A percentile compares a stretch with the other conserved stretches of the same genome.
phyloP scores from a whole-genome alignment of 2,329 filamentous ascomycete genomes.

The Balansia obtecta region DNA sequence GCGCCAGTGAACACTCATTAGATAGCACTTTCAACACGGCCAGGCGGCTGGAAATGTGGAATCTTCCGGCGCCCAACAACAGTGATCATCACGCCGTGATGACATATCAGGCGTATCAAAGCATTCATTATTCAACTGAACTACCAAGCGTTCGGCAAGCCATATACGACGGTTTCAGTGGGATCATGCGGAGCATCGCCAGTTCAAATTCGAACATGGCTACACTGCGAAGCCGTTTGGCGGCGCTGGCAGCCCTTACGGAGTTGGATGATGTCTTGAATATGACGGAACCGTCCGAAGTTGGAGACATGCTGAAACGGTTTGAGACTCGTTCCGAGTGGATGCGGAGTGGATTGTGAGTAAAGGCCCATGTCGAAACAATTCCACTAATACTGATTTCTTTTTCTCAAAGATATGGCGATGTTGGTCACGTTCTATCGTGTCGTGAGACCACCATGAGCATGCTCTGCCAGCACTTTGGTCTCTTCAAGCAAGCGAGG shows the following conservation, averaged over 20 bases:
- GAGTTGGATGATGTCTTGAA: slow-evolving; percentile 72
- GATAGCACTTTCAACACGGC: slow-evolving; percentile 71
- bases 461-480: slow-evolving; percentile 58
- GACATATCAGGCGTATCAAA: slow-evolving; percentile 72
- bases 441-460: slow-evolving; percentile 75
- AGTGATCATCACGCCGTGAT: slow-evolving; percentile 52
- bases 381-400: slow-evolving; percentile 6
- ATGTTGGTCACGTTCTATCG: slow-evolving; percentile 69
- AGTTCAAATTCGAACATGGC: slow-evolving; percentile 35
- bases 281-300: slow-evolving; percentile 42
- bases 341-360: slow-evolving; percentile 74
- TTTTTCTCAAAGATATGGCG: slow-evolving; percentile 49
- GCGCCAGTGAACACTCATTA: slow-evolving; percentile 43
- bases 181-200: slow-evolving; percentile 46
- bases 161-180: slow-evolving; percentile 51
- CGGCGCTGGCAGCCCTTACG: slow-evolving; percentile 58
- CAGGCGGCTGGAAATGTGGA: slow-evolving; percentile 80
- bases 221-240: slow-evolving; percentile 41
- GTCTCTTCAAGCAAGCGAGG: slow-evolving; percentile 47
- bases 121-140: slow-evolving; percentile 55
- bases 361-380: neutral
- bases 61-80: slow-evolving; percentile 60
- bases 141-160: slow-evolving; percentile 38
- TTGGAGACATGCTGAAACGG: slow-evolving; percentile 47
- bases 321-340: slow-evolving; percentile 58